A percentile compares a stretch with the other conserved stretches of the same genome.
Evolutionary conservation across 768 basidiomycete genomes (phyloP).

Genomic region (Lenzites betulinus): DNA sequence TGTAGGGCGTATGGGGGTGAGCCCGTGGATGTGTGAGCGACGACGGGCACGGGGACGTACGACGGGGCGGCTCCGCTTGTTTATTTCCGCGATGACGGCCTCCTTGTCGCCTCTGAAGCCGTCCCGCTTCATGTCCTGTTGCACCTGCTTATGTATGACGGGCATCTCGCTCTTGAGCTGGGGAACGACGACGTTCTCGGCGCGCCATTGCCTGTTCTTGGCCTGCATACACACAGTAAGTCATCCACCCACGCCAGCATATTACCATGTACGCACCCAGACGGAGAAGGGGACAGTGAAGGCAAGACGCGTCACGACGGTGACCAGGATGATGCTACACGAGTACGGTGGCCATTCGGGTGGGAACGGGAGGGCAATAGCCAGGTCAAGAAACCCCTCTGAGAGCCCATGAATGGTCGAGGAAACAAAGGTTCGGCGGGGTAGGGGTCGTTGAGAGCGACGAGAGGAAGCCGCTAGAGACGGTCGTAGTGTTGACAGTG

Average conservation of each 20-base stretch:
- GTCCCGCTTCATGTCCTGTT: constrained; percentile 54
- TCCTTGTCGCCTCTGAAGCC: constrained; percentile 58
- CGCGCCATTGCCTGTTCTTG: constrained; percentile 57
- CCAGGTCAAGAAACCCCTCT: constrained; percentile 76
- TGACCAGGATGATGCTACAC: constrained; percentile 70
- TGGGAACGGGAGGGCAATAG: constrained; percentile 72
- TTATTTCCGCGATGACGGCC: constrained; percentile 49
- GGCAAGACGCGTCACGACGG: constrained; percentile 58
- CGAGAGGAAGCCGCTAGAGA: constrained; percentile 5
- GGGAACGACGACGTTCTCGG: constrained; percentile 64
- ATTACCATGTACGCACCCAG: constrained; percentile 57
- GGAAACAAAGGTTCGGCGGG: constrained; percentile 25
- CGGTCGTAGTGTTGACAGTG: constrained; percentile 15
- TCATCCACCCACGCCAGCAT: neutral
- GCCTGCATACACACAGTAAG: constrained; percentile 44
- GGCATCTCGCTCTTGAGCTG: constrained; percentile 53
- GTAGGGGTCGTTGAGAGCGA: neutral
- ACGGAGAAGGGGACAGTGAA: constrained; percentile 69
- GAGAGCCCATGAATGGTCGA: constrained; percentile 28
- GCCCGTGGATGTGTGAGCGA: neutral
- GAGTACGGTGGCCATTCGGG: constrained; percentile 70
- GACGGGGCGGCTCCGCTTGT: constrained; percentile 47
- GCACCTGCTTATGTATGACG: constrained; percentile 35
- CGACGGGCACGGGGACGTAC: constrained; percentile 37
- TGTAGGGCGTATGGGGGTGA: constrained; percentile 46